A percentile compares a stretch with the other conserved stretches of the same genome.
Evolutionary conservation across 2,329 filamentous ascomycete species (phyloP).

Genomic region (Scedosporium minutisporum): DNA sequence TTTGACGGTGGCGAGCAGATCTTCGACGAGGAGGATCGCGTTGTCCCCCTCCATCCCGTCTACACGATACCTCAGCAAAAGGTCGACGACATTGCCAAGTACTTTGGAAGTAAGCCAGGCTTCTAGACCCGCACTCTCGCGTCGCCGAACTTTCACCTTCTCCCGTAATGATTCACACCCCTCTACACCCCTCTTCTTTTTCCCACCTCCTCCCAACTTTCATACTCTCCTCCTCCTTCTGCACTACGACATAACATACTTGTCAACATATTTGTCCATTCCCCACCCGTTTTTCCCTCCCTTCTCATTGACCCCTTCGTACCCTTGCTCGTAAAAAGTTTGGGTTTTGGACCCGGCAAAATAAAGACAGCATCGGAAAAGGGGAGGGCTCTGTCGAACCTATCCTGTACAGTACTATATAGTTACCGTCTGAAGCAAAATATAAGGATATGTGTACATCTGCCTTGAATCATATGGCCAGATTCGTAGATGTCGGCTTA

Average conservation of each 20-base stretch:
- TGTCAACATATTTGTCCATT: neutral
- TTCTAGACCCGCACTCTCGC: conserved; percentile 25
- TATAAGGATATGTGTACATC: neutral
- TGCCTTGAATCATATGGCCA: neutral
- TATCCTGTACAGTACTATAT: neutral
- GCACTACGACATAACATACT: neutral
- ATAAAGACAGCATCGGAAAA: neutral
- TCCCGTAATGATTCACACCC: neutral
- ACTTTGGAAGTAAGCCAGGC: conserved; percentile 45
- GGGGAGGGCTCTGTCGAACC: neutral
- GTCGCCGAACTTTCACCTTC: neutral
- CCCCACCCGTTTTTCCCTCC: neutral
- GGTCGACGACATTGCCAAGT: conserved; percentile 49
- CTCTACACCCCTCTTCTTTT: neutral
- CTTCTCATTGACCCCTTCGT: neutral
- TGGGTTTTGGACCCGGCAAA: neutral
- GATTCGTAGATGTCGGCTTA: neutral
- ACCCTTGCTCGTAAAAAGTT: neutral
- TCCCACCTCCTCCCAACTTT: neutral
- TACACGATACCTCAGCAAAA: conserved; percentile 63
- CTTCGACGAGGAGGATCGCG: conserved; percentile 55
- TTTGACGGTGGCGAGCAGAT: conserved; percentile 46
- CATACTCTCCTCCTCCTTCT: neutral
- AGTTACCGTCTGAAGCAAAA: neutral
- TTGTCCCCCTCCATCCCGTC: conserved; percentile 62